Evolutionary conservation across 192 early-diverging fungal genomes (phyloP).

Genomic region (Umbelopsis sp.): DNA sequence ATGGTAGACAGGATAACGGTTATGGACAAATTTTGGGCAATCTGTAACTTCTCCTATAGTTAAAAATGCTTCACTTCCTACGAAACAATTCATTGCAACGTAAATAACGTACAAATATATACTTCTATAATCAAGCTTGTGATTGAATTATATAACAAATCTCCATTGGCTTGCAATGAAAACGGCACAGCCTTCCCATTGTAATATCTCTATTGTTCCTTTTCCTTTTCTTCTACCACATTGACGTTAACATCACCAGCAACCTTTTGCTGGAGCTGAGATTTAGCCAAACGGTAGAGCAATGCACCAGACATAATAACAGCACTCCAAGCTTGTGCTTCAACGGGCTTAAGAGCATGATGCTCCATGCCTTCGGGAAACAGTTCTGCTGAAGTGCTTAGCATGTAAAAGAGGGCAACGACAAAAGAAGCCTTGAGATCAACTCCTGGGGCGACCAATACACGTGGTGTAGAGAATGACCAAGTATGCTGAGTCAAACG

Average conservation of each 20-base stretch:
- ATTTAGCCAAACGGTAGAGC: slow-evolving; percentile 12
- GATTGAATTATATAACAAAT: neutral
- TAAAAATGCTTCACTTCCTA: too few relatives aligned
- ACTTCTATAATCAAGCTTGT: too few relatives aligned
- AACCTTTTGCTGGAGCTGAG: neutral
- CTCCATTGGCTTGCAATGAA: neutral
- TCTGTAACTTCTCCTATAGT: too few relatives aligned
- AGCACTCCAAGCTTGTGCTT: slow-evolving; percentile 35
- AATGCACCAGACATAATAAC: slow-evolving; percentile 25
- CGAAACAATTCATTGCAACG: neutral
- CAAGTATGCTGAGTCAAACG: slow-evolving; percentile 34
- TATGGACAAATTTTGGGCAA: too few relatives aligned
- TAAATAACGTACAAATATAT: neutral
- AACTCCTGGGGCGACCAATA: slow-evolving; percentile 24
- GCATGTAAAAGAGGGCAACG: slow-evolving; percentile 34
- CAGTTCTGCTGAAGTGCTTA: slow-evolving; percentile 25
- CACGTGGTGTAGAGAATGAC: slow-evolving; percentile 38
- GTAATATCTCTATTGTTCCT: neutral
- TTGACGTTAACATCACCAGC: slow-evolving; percentile 1
- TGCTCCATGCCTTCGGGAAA: slow-evolving; percentile 20
- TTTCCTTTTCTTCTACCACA: slow-evolving; percentile 2
- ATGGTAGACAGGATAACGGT: too few relatives aligned
- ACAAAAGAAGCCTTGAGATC: slow-evolving; percentile 35
- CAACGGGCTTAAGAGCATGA: slow-evolving; percentile 15
- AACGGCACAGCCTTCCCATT: neutral